A percentile compares a stretch with the other conserved stretches of the same genome.
phyloP scores from a whole-genome alignment of 306 rosid species.

The Lathyrus sativus region DNA sequence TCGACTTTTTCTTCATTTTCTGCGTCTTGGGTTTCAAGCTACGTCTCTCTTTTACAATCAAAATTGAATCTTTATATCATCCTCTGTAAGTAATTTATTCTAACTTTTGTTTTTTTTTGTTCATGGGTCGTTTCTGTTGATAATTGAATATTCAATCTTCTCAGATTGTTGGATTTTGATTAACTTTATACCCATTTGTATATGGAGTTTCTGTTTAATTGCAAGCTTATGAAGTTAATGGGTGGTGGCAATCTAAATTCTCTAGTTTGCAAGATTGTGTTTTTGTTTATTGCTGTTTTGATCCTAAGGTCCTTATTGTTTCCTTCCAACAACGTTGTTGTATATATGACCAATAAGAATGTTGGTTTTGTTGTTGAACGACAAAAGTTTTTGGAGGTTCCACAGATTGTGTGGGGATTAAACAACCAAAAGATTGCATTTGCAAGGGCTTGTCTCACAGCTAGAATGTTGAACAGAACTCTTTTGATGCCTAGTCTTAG shows the following conservation, averaged over 20 bases:
- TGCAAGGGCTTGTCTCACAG: conserved; percentile 87
- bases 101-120: neutral
- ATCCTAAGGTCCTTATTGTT: conserved; percentile 54
- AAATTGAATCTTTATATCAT: neutral
- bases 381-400: conserved; percentile 73
- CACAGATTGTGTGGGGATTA: conserved; percentile 89
- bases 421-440: conserved; percentile 92
- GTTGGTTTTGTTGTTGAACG: conserved; percentile 40
- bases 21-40: neutral
- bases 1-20: neutral
- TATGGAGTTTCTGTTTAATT: conserved; percentile 52
- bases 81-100: neutral
- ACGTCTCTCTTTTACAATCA: neutral
- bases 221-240: conserved; percentile 39
- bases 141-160: too few species aligned
- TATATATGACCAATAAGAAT: conserved; percentile 30
- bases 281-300: conserved; percentile 54
- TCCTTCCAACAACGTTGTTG: conserved; percentile 39
- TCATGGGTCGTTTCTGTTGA: too few species aligned
- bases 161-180: conserved; percentile 12
- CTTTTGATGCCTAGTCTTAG: conserved; percentile 88
- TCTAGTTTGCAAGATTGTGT: conserved; percentile 53
- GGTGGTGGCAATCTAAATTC: conserved; percentile 54
- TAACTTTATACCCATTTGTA: neutral
- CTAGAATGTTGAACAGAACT: conserved; percentile 68